Evolutionary conservation across 495 filamentous ascomycete species (phyloP).

Genomic region (Aspergillus olivimuriae): DNA sequence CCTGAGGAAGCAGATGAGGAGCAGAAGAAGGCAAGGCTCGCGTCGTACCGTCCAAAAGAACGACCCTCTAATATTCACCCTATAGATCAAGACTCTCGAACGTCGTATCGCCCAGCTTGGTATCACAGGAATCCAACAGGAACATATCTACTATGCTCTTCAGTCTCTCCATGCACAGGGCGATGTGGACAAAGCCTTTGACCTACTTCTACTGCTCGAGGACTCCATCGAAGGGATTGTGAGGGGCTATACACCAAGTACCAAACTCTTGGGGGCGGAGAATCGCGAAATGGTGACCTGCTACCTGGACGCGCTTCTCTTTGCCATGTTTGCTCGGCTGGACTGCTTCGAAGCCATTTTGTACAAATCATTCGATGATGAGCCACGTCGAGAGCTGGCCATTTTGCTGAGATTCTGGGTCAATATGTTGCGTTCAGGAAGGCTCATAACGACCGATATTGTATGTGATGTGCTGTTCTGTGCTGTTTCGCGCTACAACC

Average conservation of each 20-base stretch:
- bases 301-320: slow-evolving; percentile 86
- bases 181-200: slow-evolving; percentile 66
- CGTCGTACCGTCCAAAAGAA: background rate
- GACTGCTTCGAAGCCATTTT: slow-evolving; percentile 89
- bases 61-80: slow-evolving; percentile 2
- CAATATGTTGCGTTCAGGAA: slow-evolving; percentile 80
- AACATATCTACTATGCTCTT: slow-evolving; percentile 66
- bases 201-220: slow-evolving; percentile 67
- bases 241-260: slow-evolving; percentile 58
- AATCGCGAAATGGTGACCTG: slow-evolving; percentile 85
- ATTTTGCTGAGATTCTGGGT: slow-evolving; percentile 82
- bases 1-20: slow-evolving; percentile 21
- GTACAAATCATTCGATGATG: slow-evolving; percentile 57
- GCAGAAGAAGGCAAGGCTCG: slow-evolving; percentile 31
- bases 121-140: slow-evolving; percentile 28
- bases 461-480: slow-evolving; percentile 54
- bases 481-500: no score
- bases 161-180: slow-evolving; percentile 56
- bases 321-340: slow-evolving; percentile 91
- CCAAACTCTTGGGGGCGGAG: slow-evolving; percentile 75
- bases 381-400: slow-evolving; percentile 64
- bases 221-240: slow-evolving; percentile 78
- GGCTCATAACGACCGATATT: slow-evolving; percentile 78
- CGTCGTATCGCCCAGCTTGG: slow-evolving; percentile 27
- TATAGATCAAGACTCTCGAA: slow-evolving; percentile 32